Conservation (phyloP, 1,284 basidiomycete genomes). For the Ganoderma lucidum region DNA sequence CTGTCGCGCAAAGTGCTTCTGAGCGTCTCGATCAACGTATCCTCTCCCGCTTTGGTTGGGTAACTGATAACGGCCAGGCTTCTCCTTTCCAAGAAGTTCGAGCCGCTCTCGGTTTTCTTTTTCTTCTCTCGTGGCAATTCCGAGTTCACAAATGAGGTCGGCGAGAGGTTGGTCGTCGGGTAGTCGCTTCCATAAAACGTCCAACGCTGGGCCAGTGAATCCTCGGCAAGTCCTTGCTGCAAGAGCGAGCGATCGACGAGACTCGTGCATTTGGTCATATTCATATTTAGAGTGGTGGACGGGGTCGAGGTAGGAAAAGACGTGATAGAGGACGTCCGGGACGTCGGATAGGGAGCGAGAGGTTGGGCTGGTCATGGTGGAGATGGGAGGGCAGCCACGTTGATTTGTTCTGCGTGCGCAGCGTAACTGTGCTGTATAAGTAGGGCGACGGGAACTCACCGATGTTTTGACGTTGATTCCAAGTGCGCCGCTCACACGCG, state of each 20-base stretch:
- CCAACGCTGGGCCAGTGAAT: not conserved
- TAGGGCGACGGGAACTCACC: not conserved
- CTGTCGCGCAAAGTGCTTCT: not conserved
- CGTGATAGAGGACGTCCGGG: not conserved
- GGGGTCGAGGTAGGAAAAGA: conserved; percentile 1
- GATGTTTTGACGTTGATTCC: not conserved
- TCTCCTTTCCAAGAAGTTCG: not conserved
- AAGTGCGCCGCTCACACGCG: not conserved
- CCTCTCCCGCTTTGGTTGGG: not conserved
- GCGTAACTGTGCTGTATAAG: not conserved
- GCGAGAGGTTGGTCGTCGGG: not conserved
- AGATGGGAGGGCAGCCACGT: no score
- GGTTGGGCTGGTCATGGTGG: not conserved
- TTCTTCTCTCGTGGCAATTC: not conserved
- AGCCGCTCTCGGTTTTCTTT: not conserved
- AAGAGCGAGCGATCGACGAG: not conserved
- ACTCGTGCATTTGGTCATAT: not conserved
- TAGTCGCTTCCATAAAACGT: not conserved
- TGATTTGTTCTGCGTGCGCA: not conserved
- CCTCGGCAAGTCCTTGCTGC: not conserved
- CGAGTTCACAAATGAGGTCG: not conserved
- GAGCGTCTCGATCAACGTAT: not conserved
- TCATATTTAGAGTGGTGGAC: not conserved
- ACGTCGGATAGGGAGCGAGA: not conserved
- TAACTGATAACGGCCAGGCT: not conserved